Conservation (phyloP, 2,329 filamentous ascomycete genomes). For the Eutypa lata region DNA sequence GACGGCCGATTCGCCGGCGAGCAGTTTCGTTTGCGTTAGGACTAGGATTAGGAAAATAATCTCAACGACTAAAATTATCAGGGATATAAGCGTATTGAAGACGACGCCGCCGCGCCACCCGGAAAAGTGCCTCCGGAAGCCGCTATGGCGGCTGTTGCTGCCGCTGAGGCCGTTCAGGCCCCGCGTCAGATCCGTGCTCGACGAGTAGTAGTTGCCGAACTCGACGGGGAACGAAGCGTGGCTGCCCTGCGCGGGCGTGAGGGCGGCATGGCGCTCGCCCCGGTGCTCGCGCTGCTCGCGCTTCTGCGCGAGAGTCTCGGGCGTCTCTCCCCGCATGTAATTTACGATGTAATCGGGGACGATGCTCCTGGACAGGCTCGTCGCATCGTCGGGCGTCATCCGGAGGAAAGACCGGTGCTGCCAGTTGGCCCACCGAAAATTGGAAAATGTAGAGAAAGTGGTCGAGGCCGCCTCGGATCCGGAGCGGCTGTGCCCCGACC, state of each 20-base stretch:
- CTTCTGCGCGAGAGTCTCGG: slow-evolving; percentile 47
- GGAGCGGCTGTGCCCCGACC: slow-evolving; percentile 20
- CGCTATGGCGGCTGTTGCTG: slow-evolving; percentile 25
- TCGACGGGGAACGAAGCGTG: slow-evolving; percentile 33
- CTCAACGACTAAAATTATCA: slow-evolving; percentile 33
- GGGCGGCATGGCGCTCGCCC: slow-evolving; percentile 29
- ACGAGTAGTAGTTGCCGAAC: slow-evolving; percentile 30
- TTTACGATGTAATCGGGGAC: slow-evolving; percentile 55
- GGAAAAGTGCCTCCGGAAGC: slow-evolving; percentile 27
- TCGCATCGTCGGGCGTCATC: slow-evolving; percentile 22
- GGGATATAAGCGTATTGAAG: slow-evolving; percentile 39
- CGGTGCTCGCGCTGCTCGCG: slow-evolving; percentile 34
- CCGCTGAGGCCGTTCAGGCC: slow-evolving; percentile 15
- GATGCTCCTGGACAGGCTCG: slow-evolving; percentile 39
- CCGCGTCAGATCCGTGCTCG: slow-evolving; percentile 13
- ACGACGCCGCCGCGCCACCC: slow-evolving; percentile 49
- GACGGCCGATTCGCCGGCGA: slow-evolving; percentile 34
- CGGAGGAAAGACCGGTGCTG: slow-evolving; percentile 25
- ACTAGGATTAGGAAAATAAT: slow-evolving; percentile 38
- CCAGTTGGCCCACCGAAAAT: slow-evolving; percentile 22
- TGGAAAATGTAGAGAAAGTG: slow-evolving; percentile 21
- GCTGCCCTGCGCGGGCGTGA: slow-evolving; percentile 27
- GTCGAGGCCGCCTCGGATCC: slow-evolving; percentile 24
- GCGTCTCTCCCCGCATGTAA: slow-evolving; percentile 54
- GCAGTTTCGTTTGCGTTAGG: slow-evolving; percentile 29